These are phyloP conservation scores for Ophiosphaerella narmari DNA, from an alignment of 2,329 filamentous ascomycete species.

Conservation along the genomic window DNA sequence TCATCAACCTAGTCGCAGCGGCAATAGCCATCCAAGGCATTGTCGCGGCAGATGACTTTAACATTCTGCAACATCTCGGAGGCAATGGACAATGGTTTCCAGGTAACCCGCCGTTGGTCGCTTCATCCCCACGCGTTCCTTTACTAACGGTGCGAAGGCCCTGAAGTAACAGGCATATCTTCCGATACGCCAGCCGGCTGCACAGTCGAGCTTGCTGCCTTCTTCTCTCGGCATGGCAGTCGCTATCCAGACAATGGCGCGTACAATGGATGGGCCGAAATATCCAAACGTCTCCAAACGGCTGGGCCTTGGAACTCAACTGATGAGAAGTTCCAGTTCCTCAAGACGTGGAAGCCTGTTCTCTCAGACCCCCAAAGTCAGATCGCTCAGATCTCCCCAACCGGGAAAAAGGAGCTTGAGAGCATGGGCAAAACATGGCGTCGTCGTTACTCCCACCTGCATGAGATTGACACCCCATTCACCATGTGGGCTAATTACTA, in stretches of 20 bases:
- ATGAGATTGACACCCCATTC: constrained; percentile 56
- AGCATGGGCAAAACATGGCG: constrained; percentile 60
- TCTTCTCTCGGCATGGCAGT: constrained; percentile 65
- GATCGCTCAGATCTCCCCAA: constrained; percentile 63
- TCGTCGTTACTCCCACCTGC: constrained; percentile 54
- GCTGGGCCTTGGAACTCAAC: constrained; percentile 57
- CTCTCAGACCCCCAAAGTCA: constrained; percentile 60
- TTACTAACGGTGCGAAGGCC: constrained; percentile 46
- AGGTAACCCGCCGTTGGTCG: constrained; percentile 13
- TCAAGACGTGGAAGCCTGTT: constrained; percentile 63
- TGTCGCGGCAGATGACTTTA: constrained; percentile 30
- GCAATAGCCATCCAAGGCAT: constrained; percentile 10
- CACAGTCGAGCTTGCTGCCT: constrained; percentile 64
- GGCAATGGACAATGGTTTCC: constrained; percentile 48
- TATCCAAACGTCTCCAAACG: constrained; percentile 55
- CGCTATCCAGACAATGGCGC: constrained; percentile 66
- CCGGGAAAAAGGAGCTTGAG: constrained; percentile 66
- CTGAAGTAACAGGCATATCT: constrained; percentile 61
- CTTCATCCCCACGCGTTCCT: not conserved
- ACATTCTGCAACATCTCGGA: constrained; percentile 43
- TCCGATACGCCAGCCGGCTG: constrained; percentile 61
- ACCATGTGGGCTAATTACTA: constrained; percentile 70
- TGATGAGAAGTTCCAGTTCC: constrained; percentile 59
- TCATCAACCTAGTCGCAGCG: constrained; percentile 21
- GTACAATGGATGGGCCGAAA: constrained; percentile 59